Base-by-base conservation (phyloP, 192 early-diverging fungal species). In the Spizellomyces punctatus region DNA sequence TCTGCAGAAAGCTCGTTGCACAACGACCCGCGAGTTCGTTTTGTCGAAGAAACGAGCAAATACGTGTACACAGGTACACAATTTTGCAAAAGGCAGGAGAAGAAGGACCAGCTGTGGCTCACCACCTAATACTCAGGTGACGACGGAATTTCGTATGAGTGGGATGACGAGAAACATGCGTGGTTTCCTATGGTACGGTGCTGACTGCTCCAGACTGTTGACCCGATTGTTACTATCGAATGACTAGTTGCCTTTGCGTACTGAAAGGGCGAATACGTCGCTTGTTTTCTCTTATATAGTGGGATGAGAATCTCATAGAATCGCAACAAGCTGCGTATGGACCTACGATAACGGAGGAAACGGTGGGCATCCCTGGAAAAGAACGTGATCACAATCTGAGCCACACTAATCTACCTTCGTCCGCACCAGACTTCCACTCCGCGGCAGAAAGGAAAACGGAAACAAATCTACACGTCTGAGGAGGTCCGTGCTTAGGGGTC, bases 151-250 rank as follows among this genome's bases (percentile, higher is more conserved):
- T 82, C 89, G 43, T 97, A 90, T 57, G 93, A 97, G 62, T 97
- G 86, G 76, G 93, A 96, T 67, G 81, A 88, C 17, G 81, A 79
- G n/a, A 81, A 88, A 69, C 79, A 86, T 45, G 92, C 92, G 0
- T 97, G 95, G 95, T 96, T 95, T 83, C 95, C 94, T 5, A 91
- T 93, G 89, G 89, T 93, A 82, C 71, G 67, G 58, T 49, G 36
- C 9, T 36, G 9, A 10, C 7, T 42, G 16, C 57, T 58, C 19
- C 43, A 46, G 41, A 16, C 14, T 46, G 43, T 36, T 2, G 12
- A 60, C 14, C 12, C 12, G 2, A 61, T 61, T 27, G 59, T 16
- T 36, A 41, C 59, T 61, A 17, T 65, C 17, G 10, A 27, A 65
- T 65, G 64, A 45, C 17, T 9, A 5, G 36, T 56, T 22, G 54